Evolutionary conservation across 495 filamentous ascomycete genomes (phyloP).

Genomic region (Podospora sp.): DNA sequence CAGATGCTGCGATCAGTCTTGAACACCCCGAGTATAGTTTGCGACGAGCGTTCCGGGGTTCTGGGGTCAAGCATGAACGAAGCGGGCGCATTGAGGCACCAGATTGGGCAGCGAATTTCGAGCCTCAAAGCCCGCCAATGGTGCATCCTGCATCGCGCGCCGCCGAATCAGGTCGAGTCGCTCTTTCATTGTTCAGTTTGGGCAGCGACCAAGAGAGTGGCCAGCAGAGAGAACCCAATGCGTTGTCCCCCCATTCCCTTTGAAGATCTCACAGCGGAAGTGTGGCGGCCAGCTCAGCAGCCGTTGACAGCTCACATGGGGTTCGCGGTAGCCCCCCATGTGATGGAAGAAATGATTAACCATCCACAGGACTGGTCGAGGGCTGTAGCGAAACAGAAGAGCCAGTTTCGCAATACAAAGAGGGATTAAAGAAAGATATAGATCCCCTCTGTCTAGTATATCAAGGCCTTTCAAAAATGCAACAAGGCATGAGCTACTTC

Average conservation of each 20-base stretch:
- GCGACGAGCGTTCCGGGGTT: neutral
- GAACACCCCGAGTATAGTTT: neutral
- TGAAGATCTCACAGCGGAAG: neutral
- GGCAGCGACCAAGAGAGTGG: constrained; percentile 6
- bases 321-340: neutral
- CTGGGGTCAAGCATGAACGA: constrained; percentile 8
- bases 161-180: neutral
- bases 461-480: no score
- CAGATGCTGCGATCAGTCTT: neutral
- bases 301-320: constrained; percentile 16
- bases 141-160: neutral
- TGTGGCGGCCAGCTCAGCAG: constrained; percentile 12
- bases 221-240: constrained; percentile 13
- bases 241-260: constrained; percentile 6
- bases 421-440: no score
- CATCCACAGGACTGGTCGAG: no score
- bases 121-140: neutral
- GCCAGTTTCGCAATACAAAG: no score
- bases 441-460: no score
- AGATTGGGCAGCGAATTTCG: neutral
- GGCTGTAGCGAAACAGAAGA: no score
- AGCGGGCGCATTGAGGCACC: neutral
- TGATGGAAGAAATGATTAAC: no score
- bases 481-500: no score
- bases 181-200: neutral